Percentiles rank a stretch among this genome's conserved stretches.
These are phyloP conservation scores for Pseudogymnoascus sp. DNA, from an alignment of 2,329 filamentous ascomycete species.

Conservation along the genomic window DNA sequence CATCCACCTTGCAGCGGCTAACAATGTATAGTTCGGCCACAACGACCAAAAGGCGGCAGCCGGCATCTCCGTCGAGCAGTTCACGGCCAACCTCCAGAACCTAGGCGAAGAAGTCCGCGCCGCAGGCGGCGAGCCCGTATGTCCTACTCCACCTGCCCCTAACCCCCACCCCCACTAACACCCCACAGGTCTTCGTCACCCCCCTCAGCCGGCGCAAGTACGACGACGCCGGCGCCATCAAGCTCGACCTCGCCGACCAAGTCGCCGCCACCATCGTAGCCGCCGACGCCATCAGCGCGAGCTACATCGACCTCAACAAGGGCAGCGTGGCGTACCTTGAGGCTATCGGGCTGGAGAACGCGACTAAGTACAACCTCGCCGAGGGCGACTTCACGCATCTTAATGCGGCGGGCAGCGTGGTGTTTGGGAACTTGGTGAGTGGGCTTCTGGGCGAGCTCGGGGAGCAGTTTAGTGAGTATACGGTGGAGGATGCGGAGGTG, in stretches of 20 bases:
- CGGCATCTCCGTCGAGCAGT: constrained; percentile 33
- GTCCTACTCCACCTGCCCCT: background rate
- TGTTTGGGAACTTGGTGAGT: constrained; percentile 36
- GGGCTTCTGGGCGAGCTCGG: constrained; percentile 17
- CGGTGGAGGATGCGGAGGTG: constrained; percentile 12
- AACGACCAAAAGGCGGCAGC: constrained; percentile 41
- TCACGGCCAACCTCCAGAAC: constrained; percentile 34
- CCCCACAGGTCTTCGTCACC: constrained; percentile 32
- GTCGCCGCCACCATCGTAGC: constrained; percentile 31
- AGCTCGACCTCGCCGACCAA: constrained; percentile 33
- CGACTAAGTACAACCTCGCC: constrained; percentile 32
- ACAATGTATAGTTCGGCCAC: constrained; percentile 36
- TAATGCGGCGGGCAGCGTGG: constrained; percentile 33
- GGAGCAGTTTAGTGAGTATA: background rate
- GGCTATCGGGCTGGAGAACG: constrained; percentile 32
- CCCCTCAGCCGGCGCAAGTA: constrained; percentile 36
- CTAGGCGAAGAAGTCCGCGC: constrained; percentile 26
- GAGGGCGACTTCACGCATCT: constrained; percentile 39
- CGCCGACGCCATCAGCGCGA: constrained; percentile 25
- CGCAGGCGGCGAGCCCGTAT: constrained; percentile 26
- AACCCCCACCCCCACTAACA: background rate
- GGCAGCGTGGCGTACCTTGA: constrained; percentile 35
- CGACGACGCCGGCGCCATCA: constrained; percentile 27
- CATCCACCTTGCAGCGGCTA: background rate
- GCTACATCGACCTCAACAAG: constrained; percentile 34